These are phyloP conservation scores for Metschnikowia amazonensis DNA, from an alignment of 805 yeast species.

Conservation along the genomic window DNA sequence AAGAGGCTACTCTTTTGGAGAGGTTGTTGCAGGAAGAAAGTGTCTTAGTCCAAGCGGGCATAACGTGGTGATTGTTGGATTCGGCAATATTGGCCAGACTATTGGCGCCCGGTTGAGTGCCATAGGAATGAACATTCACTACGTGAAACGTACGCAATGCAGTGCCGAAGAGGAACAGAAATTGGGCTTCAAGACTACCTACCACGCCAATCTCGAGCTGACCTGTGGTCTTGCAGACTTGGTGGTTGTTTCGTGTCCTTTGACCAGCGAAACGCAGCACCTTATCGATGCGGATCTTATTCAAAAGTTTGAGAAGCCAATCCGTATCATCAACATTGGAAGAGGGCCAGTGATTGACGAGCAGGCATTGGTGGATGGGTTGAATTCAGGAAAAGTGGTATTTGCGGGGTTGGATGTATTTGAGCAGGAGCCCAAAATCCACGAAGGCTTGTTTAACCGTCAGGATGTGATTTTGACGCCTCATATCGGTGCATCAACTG, in stretches of 20 bases:
- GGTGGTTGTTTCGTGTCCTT: constrained; percentile 65
- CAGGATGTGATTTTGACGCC: constrained; percentile 66
- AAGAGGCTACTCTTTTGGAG: constrained; percentile 35
- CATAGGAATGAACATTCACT: constrained; percentile 64
- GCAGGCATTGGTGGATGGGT: constrained; percentile 56
- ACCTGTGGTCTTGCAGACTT: constrained; percentile 47
- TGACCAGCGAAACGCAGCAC: constrained; percentile 53
- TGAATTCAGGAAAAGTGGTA: constrained; percentile 54
- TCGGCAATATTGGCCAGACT: constrained; percentile 69
- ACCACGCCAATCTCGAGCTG: constrained; percentile 32
- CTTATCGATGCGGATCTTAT: constrained; percentile 50
- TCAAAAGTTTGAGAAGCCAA: constrained; percentile 45
- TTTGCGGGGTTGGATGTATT: constrained; percentile 75
- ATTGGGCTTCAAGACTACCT: constrained; percentile 46
- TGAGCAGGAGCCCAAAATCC: constrained; percentile 57
- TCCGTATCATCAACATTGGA: constrained; percentile 70
- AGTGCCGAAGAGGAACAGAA: constrained; percentile 25
- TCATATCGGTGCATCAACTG: constrained; percentile 57
- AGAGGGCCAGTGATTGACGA: constrained; percentile 70
- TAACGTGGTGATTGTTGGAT: constrained; percentile 63
- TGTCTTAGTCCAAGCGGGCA: constrained; percentile 52
- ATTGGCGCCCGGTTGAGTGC: constrained; percentile 53
- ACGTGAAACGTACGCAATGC: constrained; percentile 52
- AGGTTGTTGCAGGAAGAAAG: constrained; percentile 43
- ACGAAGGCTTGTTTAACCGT: constrained; percentile 47